A percentile compares a stretch with the other conserved stretches of the same genome.
Evolutionary conservation across 495 filamentous ascomycete species (phyloP).

Genomic region (Xeromyces bisporus): DNA sequence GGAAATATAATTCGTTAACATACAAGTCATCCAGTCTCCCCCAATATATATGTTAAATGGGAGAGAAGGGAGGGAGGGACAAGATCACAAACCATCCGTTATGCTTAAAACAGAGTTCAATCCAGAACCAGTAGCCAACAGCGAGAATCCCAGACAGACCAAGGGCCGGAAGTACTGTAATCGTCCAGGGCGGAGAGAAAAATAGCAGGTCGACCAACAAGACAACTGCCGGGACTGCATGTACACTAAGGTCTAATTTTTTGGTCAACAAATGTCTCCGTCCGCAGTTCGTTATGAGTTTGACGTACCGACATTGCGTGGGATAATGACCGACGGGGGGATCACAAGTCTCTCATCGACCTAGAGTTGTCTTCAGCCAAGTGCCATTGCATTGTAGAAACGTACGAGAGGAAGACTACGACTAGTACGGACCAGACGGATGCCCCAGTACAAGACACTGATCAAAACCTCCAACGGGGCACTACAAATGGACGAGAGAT

Average conservation of each 20-base stretch:
- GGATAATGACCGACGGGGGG: constrained; percentile 30
- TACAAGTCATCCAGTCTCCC: no score
- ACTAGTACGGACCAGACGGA: constrained; percentile 31
- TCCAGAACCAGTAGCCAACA: constrained; percentile 74
- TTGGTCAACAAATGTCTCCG: constrained; percentile 6
- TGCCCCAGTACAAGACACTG: constrained; percentile 69
- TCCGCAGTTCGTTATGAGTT: no score
- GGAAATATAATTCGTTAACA: no score
- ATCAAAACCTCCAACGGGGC: constrained; percentile 71
- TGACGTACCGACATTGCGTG: constrained; percentile 24
- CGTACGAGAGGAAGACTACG: constrained; percentile 2
- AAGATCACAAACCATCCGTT: constrained; percentile 49
- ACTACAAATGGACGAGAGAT: constrained; percentile 50
- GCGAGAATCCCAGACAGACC: constrained; percentile 46
- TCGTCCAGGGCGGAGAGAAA: constrained; percentile 67
- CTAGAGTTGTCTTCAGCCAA: constrained; percentile 12
- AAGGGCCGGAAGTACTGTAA: constrained; percentile 41
- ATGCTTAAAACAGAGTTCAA: constrained; percentile 56
- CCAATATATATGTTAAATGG: no score
- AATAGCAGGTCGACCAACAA: constrained; percentile 56
- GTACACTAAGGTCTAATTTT: constrained; percentile 54
- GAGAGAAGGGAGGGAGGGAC: no score
- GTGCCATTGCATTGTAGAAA: constrained; percentile 2
- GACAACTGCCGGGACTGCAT: constrained; percentile 57
- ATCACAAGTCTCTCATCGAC: constrained; percentile 49